Percentiles rank a stretch among this genome's conserved stretches.
Evolutionary conservation across 768 basidiomycete genomes (phyloP).

Genomic region (Cubamyces lactineus): DNA sequence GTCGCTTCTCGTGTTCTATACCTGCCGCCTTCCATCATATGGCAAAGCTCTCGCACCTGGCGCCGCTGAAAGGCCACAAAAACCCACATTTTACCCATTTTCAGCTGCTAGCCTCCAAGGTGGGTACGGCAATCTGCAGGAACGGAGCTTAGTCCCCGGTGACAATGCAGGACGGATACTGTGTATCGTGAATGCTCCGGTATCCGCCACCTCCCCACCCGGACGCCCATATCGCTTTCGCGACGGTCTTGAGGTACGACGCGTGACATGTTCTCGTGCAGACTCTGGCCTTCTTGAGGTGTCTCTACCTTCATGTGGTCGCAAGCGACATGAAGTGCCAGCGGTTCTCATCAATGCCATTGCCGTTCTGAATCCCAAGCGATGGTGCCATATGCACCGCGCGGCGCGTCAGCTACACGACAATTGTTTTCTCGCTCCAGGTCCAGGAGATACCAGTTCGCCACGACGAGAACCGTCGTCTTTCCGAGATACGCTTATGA

Average conservation of each 20-base stretch:
- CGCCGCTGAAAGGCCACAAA: neutral
- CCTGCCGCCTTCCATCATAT: neutral
- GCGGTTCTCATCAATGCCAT: neutral
- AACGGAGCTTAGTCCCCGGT: conserved; percentile 3
- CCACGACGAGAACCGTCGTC: neutral
- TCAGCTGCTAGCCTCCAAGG: neutral
- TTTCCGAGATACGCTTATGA: neutral
- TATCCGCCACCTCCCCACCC: neutral
- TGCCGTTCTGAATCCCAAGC: conserved; percentile 1
- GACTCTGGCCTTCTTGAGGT: conserved; percentile 5
- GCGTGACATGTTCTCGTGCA: conserved; percentile 25
- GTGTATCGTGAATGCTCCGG: conserved; percentile 2
- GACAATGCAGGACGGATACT: neutral
- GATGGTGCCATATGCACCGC: conserved; percentile 8
- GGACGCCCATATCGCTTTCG: neutral
- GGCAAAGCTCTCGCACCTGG: conserved; percentile 6
- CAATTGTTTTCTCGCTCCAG: no score
- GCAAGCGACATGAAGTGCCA: neutral
- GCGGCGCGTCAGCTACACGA: neutral
- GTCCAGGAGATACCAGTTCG: neutral
- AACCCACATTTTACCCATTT: neutral
- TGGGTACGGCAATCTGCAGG: conserved; percentile 10
- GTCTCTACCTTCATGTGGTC: conserved; percentile 12
- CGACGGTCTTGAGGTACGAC: conserved; percentile 6
- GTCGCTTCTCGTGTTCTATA: neutral